A percentile compares a stretch with the other conserved stretches of the same genome.
phyloP scores from a whole-genome alignment of 1,284 basidiomycete species.

The Abortiporus biennis region DNA sequence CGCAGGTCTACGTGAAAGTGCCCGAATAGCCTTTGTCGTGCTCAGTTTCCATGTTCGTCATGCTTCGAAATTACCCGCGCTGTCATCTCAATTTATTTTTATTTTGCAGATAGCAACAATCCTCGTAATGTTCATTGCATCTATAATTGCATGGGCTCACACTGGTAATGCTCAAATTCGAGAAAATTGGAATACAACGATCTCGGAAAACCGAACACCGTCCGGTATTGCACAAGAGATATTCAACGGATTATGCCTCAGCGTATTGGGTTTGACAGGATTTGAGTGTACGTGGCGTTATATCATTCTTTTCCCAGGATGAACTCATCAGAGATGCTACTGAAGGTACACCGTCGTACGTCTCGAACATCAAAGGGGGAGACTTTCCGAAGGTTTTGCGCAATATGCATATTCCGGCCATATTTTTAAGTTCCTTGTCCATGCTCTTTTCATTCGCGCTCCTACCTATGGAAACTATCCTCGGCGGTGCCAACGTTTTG shows the following conservation, averaged over 20 bases:
- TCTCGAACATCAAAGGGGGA: conserved; percentile 48
- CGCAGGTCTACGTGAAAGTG: conserved; percentile 56
- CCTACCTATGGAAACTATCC: conserved; percentile 44
- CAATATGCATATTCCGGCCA: conserved; percentile 56
- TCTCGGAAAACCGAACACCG: conserved; percentile 22
- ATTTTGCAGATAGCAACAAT: conserved; percentile 40
- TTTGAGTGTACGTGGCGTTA: conserved; percentile 48
- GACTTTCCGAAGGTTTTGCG: conserved; percentile 52
- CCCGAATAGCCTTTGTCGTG: conserved; percentile 48
- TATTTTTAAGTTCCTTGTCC: conserved; percentile 46
- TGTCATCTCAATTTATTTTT: conserved; percentile 6
- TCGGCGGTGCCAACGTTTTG: conserved; percentile 49
- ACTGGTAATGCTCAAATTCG: conserved; percentile 41
- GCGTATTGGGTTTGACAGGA: conserved; percentile 66
- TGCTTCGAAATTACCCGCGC: conserved; percentile 1
- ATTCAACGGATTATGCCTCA: conserved; percentile 61
- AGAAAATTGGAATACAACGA: conserved; percentile 51
- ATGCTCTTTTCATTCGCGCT: conserved; percentile 54
- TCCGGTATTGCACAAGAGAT: conserved; percentile 35
- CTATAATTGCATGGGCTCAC: conserved; percentile 44
- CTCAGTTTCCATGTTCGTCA: conserved; percentile 52
- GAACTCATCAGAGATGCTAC: neutral
- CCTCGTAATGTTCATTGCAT: conserved; percentile 42
- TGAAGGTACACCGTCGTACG: conserved; percentile 46
- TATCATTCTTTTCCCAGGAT: neutral